Evolutionary conservation across 495 filamentous ascomycete genomes (phyloP), one percentile per base, ranked within the genome.

Genomic region (Gamarada debralockiae): DNA sequence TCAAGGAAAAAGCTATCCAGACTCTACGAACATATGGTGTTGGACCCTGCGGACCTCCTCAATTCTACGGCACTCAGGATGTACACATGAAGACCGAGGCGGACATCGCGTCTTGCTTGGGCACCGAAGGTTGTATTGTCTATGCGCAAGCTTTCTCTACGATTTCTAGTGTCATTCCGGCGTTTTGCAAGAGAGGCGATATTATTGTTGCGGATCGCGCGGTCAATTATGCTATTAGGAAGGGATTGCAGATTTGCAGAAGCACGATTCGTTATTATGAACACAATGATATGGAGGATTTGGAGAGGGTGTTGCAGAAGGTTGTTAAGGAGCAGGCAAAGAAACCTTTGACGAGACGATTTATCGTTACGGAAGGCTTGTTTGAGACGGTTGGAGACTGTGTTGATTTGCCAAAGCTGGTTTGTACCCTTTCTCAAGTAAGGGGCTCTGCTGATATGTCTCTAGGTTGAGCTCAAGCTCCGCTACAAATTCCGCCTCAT

Each of bases 61-160:
- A 92, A 31, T 99, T 99, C 72, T 99, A 99, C 72, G 93, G 91
- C 48, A 97, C 89, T 21, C 95, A 99, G 65, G 93, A 99, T 71
- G 91, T 99, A 17, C 95, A 99, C 68, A 90, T 97, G 82, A 90
- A 92, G 73, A 89, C 88, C 2, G 95, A 99, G 68, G 85, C 88
- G 36, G 92, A 99, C 68, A 90, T 99, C 65, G 90, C 93, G 3
- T 77, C 84, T 18, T 93, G 87, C 67, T 68, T 99, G 13, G 93
- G 93, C 8, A 85, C 87, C 15, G 80, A 90, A 29, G 84, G 84
- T 29, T 93, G 90, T 65, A 97, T 99, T 55, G 78, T 97, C 41
- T 97, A 99, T 66, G 84, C 93, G 0, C 93, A 99, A 62, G 85
- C 91, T 0, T 97, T 99, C 65, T 92, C 87, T 5, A 96, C 93